A percentile compares a stretch with the other conserved stretches of the same genome.
phyloP scores from a whole-genome alignment of 2,329 filamentous ascomycete species.

The Fusarium xyrophilum region DNA sequence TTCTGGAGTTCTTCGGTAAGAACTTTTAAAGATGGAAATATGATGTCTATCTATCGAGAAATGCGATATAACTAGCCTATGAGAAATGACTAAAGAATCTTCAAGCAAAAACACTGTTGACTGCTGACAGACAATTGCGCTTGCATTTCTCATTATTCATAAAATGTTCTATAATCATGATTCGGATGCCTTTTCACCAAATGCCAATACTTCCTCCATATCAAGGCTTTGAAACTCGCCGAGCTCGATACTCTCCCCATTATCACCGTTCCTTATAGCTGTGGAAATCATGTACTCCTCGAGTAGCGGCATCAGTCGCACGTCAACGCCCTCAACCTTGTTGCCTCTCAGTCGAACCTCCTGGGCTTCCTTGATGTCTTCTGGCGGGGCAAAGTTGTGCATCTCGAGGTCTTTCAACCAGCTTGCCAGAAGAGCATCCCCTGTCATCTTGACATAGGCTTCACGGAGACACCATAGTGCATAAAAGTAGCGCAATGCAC shows the following conservation, averaged over 20 bases:
- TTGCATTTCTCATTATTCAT: constrained; percentile 5
- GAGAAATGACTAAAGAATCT: constrained; percentile 18
- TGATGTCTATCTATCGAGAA: background rate
- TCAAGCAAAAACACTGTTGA: background rate
- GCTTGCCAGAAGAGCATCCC: constrained; percentile 74
- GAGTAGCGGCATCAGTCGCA: constrained; percentile 50
- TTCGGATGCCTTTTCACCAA: constrained; percentile 48
- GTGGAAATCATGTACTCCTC: constrained; percentile 64
- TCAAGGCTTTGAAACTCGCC: constrained; percentile 53
- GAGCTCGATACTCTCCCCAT: constrained; percentile 50
- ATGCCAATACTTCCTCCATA: constrained; percentile 54
- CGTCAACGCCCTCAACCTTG: constrained; percentile 46
- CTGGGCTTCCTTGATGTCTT: constrained; percentile 33
- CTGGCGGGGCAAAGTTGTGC: constrained; percentile 65
- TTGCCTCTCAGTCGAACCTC: constrained; percentile 45
- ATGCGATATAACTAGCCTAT: constrained; percentile 6
- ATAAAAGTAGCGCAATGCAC: constrained; percentile 74
- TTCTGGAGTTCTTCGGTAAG: constrained; percentile 65
- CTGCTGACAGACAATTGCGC: background rate
- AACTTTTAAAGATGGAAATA: constrained; percentile 47
- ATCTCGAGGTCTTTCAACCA: constrained; percentile 79
- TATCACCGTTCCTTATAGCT: constrained; percentile 53
- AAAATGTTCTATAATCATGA: background rate
- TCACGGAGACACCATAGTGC: constrained; percentile 81
- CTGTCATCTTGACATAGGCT: constrained; percentile 83